Base-by-base conservation (phyloP, 148 eudicot genomes). In the Dianthus caryophyllus region DNA sequence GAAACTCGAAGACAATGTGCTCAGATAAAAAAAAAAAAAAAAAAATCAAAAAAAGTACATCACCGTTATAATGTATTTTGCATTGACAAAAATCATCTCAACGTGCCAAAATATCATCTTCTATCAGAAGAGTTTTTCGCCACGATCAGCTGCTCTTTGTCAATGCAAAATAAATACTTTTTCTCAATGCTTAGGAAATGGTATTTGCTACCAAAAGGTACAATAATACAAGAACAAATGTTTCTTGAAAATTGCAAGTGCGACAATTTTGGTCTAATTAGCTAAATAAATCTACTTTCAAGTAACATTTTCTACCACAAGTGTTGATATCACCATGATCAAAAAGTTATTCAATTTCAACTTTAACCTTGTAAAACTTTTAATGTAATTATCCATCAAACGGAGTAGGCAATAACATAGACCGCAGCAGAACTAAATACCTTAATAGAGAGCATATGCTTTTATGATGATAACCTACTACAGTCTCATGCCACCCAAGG, bases 1-100 rank as follows among this genome's bases (percentile, higher is more conserved):
- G 85, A 54, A 73, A 65, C 18, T 50, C 65, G 33, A 59, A 50
- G 38, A 62, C 73, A 57, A 58, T 30, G 54, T 58, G 27, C 33
- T 25, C 41, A 48, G 48, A 48, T 4, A 26, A 26, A 70, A 7
- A 5, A 61, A 39, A 54, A 33, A 1, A 14, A 16, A 10, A 57
- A 13, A 6, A 10, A 41, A 67, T 26, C 39, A 51, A 68, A 61
- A 67, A 17, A 39, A 38, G 43, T 54, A 55, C 22, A 46, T 66
- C 57, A 14, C 17, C 16, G 25, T 39, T 61, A 3, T 27, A 27
- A 56, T 56, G 38, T 56, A 29, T 56, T 10, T 56, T 27, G 11
- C 30, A 58, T 41, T 26, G 38, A 8, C 26, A 56, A 56, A 56
- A 17, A 43, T 33, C 30, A 63, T 33, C 66, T 43, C 13, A 25